phyloP scores from a whole-genome alignment of 495 filamentous ascomycete species.

The Symbiotaphrina buchneri region DNA sequence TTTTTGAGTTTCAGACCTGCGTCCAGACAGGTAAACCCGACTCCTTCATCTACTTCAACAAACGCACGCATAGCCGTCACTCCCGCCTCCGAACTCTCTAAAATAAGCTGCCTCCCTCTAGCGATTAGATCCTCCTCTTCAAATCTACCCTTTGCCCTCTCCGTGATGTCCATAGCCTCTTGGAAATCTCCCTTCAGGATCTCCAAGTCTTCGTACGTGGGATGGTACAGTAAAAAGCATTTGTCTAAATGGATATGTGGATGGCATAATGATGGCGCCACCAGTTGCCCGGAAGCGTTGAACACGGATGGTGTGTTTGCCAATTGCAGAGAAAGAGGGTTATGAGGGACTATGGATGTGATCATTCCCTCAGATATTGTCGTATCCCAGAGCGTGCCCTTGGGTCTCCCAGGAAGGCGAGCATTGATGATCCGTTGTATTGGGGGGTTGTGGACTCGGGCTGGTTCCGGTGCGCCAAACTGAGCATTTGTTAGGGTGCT shows the following conservation, averaged over 20 bases:
- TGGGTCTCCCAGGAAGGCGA: not conserved
- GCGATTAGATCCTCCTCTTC: conserved; percentile 30
- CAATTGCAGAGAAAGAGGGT: not conserved
- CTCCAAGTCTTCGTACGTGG: conserved; percentile 33
- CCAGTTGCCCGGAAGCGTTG: conserved; percentile 7
- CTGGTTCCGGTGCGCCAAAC: not conserved
- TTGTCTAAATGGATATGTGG: conserved; percentile 64
- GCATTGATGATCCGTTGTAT: not conserved
- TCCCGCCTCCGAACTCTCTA: conserved; percentile 39
- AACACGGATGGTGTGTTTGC: not conserved
- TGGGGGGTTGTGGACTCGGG: not conserved
- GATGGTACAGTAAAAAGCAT: conserved; percentile 36
- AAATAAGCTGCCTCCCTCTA: conserved; percentile 40
- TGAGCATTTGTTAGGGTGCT: not conserved
- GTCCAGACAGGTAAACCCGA: conserved; percentile 31
- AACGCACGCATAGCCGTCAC: conserved; percentile 55
- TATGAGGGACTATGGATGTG: not conserved
- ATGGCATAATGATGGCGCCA: conserved; percentile 42
- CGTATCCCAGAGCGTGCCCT: not conserved
- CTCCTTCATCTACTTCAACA: conserved; percentile 47
- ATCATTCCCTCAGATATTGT: not conserved
- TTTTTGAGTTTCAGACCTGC: conserved; percentile 33
- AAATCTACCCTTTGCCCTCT: conserved; percentile 38
- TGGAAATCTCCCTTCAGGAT: conserved; percentile 35
- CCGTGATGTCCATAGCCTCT: conserved; percentile 41